Evolutionary conservation across 768 basidiomycete species (phyloP), one percentile per base, ranked within the genome.

Genomic region (Panus rudis): DNA sequence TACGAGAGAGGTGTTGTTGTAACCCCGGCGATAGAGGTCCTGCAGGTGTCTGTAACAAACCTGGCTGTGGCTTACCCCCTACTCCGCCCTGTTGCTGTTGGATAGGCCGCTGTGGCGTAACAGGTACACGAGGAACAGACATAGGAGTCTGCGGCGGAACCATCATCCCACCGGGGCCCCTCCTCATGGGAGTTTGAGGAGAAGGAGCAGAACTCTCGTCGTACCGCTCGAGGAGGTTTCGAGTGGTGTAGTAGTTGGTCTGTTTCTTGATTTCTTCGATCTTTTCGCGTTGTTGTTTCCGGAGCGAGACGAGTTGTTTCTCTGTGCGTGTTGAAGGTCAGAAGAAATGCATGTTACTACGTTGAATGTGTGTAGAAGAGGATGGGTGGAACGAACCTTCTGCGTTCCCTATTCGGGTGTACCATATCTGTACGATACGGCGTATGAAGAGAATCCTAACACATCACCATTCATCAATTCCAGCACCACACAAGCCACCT

Each of bases 181-280:
- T 17, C 6, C 6, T 6, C 7, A 14, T 8, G 33, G 33, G 21
- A 14, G 64, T 51, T 61, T 69, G 23, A 73, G 73, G 35, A 75
- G 54, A 12, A 73, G 58, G 13, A 2, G 72, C 68, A 10, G 53
- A 35, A 20, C 53, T 60, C 27, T 86, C 87, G 50, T 94, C 94
- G 54, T 96, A 97, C 45, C 81, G 79, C 59, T 94, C 91, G 14
- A 99, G 70, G 34, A 99, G 71, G 53, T 84, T 89, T 41, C 87
- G 81, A 22, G 92, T 99, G 10, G 78, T 79, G 59, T 99, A 90
- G 63, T 89, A 99, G 53, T 97, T 94, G 2, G 93, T 97, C 61
- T 88, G 92, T 69, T 92, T 91, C 73, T 99, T 99, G 52, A 98
- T 89, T 52, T 96, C 93, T 50, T 94, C 92, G 27, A 99, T 76